Percentiles rank a stretch among this genome's conserved stretches.
These are phyloP conservation scores for Capronia coronata DNA, from an alignment of 2,329 filamentous ascomycete species.

Conservation along the genomic window DNA sequence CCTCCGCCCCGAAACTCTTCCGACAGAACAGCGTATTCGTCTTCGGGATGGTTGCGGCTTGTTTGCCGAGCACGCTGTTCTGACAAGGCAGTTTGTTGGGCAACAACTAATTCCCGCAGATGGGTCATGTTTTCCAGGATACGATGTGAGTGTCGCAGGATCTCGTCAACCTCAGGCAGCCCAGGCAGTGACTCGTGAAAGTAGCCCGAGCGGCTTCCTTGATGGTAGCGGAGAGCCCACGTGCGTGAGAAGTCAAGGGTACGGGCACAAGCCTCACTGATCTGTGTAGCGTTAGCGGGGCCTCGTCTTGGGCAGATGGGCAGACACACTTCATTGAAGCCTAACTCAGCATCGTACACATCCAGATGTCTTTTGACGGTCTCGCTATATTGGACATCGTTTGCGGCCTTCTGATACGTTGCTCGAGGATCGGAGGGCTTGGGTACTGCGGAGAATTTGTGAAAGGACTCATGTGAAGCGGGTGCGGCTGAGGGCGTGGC, in stretches of 20 bases:
- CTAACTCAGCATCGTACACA: slow-evolving; percentile 52
- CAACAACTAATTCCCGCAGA: slow-evolving; percentile 55
- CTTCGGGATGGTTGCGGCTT: slow-evolving; percentile 33
- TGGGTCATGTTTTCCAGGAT: slow-evolving; percentile 48
- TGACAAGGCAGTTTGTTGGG: slow-evolving; percentile 52
- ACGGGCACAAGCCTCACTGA: slow-evolving; percentile 40
- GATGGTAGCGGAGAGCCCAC: slow-evolving; percentile 40
- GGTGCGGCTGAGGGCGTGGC: slow-evolving; percentile 4
- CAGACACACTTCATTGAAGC: slow-evolving; percentile 42
- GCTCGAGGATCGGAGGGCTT: slow-evolving; percentile 15
- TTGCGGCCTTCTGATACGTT: slow-evolving; percentile 3
- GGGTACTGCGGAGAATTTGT: slow-evolving; percentile 15
- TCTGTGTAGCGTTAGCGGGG: slow-evolving; percentile 32
- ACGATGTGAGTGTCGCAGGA: slow-evolving; percentile 41
- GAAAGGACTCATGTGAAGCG: slow-evolving; percentile 14
- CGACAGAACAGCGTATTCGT: slow-evolving; percentile 40
- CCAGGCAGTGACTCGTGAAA: slow-evolving; percentile 39
- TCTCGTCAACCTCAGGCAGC: slow-evolving; percentile 42
- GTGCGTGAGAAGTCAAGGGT: slow-evolving; percentile 42
- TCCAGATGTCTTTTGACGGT: slow-evolving; percentile 59
- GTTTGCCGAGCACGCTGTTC: slow-evolving; percentile 45
- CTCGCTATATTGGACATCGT: slow-evolving; percentile 36
- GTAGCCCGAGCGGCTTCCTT: slow-evolving; percentile 41
- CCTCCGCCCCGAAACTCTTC: slow-evolving; percentile 46
- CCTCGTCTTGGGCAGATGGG: background rate